Conservation (phyloP, 768 basidiomycete genomes). For the Russula brevipes region DNA sequence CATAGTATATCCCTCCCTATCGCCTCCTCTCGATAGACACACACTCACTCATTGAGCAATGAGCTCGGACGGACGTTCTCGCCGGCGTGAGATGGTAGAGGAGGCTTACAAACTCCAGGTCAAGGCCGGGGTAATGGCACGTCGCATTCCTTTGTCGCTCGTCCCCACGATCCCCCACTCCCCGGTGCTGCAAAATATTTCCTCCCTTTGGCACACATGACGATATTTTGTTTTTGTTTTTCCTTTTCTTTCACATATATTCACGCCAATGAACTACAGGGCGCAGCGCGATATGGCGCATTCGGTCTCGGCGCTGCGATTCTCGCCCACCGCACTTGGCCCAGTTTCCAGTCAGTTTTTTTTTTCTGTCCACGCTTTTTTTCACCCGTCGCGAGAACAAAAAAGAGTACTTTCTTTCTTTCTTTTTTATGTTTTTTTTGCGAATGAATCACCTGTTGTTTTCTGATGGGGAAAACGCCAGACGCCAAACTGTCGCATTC, state of each 20-base stretch:
- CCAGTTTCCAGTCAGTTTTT: slow-evolving; percentile 54
- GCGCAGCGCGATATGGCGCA: slow-evolving; percentile 47
- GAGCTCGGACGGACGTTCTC: slow-evolving; percentile 29
- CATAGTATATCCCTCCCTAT: background rate
- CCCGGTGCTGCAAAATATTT: too few relatives aligned
- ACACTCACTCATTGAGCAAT: background rate
- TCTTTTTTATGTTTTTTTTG: background rate
- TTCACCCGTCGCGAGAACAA: background rate
- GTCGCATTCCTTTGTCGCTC: slow-evolving; percentile 1
- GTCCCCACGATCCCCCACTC: too few relatives aligned
- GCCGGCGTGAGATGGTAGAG: slow-evolving; percentile 50
- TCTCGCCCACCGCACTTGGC: slow-evolving; percentile 67
- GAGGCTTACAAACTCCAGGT: slow-evolving; percentile 55
- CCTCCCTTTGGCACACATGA: too few relatives aligned
- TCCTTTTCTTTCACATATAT: background rate
- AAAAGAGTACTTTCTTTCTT: background rate
- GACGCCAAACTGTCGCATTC: slow-evolving; percentile 75
- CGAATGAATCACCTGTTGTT: background rate
- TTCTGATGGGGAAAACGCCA: slow-evolving; percentile 29
- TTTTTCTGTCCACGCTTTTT: background rate
- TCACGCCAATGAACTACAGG: slow-evolving; percentile 35
- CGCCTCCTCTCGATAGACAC: background rate
- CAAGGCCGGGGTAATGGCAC: slow-evolving; percentile 41
- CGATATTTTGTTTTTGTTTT: too few relatives aligned
- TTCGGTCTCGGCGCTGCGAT: slow-evolving; percentile 57